These are phyloP conservation scores for Dacryopinax primogenitus DNA, from an alignment of 768 basidiomycete genomes.

Conservation along the genomic window DNA sequence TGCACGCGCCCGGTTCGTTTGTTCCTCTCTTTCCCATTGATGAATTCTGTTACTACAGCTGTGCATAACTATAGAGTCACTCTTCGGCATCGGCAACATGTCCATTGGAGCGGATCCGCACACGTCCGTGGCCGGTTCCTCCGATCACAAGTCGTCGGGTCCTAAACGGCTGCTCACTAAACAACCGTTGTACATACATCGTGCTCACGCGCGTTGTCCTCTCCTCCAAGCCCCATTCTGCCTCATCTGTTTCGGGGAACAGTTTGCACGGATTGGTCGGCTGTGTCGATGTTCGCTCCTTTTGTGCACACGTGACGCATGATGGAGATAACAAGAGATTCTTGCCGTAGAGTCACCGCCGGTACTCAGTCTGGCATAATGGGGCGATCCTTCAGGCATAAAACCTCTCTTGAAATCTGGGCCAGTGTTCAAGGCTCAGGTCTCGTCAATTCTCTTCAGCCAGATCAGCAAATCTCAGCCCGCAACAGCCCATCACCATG, in stretches of 20 bases:
- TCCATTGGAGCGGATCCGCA: conserved; percentile 17
- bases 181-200: conserved; percentile 16
- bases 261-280: not conserved
- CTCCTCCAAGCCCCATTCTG: conserved; percentile 24
- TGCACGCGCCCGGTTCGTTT: conserved; percentile 64
- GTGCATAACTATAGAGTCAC: conserved; percentile 66
- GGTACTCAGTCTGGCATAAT: too few species aligned
- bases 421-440: not conserved
- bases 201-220: conserved; percentile 46
- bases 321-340: not conserved
- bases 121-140: not conserved
- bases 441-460: not conserved
- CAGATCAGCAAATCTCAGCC: not conserved
- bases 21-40: not conserved
- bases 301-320: not conserved
- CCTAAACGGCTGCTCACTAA: conserved; percentile 8
- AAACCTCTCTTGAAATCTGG: not conserved
- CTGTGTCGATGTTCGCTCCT: not conserved
- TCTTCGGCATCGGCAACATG: conserved; percentile 51
- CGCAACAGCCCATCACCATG: conserved; percentile 15
- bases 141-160: conserved; percentile 14
- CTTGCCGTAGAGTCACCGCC: not conserved
- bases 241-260: not conserved
- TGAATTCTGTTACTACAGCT: conserved; percentile 35
- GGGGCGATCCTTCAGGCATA: not conserved